phyloP scores from a whole-genome alignment of 108 stramenopile genomes.

The Cylindrotheca closterium region DNA sequence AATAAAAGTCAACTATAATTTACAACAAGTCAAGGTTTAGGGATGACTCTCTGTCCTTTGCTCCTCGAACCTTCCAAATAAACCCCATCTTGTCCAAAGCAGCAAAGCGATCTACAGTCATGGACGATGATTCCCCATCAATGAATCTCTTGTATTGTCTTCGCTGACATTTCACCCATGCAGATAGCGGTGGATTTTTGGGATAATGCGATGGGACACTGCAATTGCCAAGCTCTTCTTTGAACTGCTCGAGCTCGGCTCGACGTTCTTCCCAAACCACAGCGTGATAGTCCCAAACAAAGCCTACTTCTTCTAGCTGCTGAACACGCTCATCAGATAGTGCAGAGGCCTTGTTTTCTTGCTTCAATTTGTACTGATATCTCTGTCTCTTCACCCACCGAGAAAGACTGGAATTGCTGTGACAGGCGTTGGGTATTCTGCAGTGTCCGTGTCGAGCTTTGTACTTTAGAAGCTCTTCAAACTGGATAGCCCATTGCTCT shows the following conservation, averaged over 20 bases:
- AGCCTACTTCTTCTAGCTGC: constrained; percentile 31
- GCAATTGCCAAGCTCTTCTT: constrained; percentile 23
- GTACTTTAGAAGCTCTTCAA: constrained; percentile 11
- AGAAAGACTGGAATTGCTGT: constrained; percentile 21
- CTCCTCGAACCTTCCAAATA: constrained; percentile 29
- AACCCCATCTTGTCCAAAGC: constrained; percentile 30
- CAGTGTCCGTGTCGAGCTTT: constrained; percentile 15
- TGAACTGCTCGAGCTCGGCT: constrained; percentile 19
- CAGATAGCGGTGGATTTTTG: constrained; percentile 29
- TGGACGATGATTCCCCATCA: constrained; percentile 23
- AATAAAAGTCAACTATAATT: too few relatives aligned
- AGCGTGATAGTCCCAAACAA: constrained; percentile 37
- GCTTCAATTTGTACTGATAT: constrained; percentile 43
- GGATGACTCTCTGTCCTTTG: too few relatives aligned
- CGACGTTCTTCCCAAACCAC: constrained; percentile 18
- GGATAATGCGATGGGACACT: constrained; percentile 17
- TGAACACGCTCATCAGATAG: constrained; percentile 45
- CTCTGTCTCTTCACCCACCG: constrained; percentile 42
- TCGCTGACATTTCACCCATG: too few relatives aligned
- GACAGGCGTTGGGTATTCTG: constrained; percentile 25
- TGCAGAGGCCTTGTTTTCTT: constrained; percentile 36
- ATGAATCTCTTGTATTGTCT: constrained; percentile 36
- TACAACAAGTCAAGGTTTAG: too few relatives aligned
- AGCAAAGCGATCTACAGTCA: constrained; percentile 38
- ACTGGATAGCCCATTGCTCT: constrained; percentile 11